Evolutionary conservation across 2,329 filamentous ascomycete species (phyloP), one percentile per base, ranked within the genome.

Genomic region (Nemania sp.): DNA sequence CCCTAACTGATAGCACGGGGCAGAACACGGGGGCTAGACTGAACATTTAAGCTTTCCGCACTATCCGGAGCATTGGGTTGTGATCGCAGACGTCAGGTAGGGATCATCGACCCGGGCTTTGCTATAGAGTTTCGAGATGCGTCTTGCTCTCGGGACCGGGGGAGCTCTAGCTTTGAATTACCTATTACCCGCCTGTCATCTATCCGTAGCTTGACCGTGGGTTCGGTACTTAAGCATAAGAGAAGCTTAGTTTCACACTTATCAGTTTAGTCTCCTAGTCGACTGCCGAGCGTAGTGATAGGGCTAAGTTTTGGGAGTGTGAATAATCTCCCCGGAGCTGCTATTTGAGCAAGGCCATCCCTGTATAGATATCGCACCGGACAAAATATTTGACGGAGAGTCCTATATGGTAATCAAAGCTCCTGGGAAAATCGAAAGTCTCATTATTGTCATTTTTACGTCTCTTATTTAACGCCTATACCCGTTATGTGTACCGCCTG

Each of bases 71-170:
- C 22, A 14, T n/a, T 23, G 37, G 20, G 37, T 33, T 43, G 9
- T 24, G 22, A n/a, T 17, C 24, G 36, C 11, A 42, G 44, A 55
- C 52, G 55, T 55, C 47, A 58, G 45, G 20, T 40, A 23, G 40
- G 20, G 34, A 39, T 58, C 48, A 58, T 49, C 30, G 26, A 39
- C 52, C 45, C 40, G 33, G 26, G 11, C 11, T 14, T 42, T 22
- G 30, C n/a, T 41, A 49, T 57, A 37, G 15, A 45, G 44, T 56
- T 52, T 43, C 8, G 49, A 24, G 14, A 30, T 33, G 26, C 46
- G 26, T 14, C 3, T 8, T 15, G 14, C 33, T 36, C 14, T 36
- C 5, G 14, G n/a, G 19, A 36, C 8, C 3, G 33, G 33, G n/a
- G 23, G 6, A 41, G 20, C n/a, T 17, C 39, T 26, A 15, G 23